Base-by-base conservation (phyloP, 2,329 filamentous ascomycete species). In the Ophiostoma sp. region DNA sequence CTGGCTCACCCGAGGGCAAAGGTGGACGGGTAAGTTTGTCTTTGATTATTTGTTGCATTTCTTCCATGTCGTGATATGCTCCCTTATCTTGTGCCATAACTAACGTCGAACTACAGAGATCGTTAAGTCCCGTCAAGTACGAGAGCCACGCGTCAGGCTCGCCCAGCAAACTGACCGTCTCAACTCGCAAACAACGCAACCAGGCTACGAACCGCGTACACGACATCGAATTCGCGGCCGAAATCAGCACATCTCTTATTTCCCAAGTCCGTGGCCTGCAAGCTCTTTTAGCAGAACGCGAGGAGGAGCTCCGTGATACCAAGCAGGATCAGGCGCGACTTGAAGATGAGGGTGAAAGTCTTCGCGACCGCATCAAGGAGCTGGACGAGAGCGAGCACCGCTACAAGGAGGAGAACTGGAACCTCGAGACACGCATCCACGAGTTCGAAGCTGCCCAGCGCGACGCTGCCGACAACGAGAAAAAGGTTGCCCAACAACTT, bases 331-430 rank as follows among this genome's bases (percentile, higher is more conserved):
- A 92, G 78, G 91, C 92, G 6, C 89, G 90, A 75, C 86, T 98
- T 48, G 95, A 98, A 81, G 88, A 93, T 45, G 95, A 98, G 77
- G 88, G 91, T 0, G 92, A 97, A 80, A 89, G 88, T 2, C 89
- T 97, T 76, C 88, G 92, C 71, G 93, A 97, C 80, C 90, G 94
- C 45, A 85, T 98, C 76, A 92, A 93, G 79, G 88, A 89, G 7
- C 85, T 98, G 55, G 95, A 98, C 78, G 96, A 99, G 82, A 97
- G 93, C 80, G 96, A 99, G 81, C 92, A 97, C 79, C 91, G 93
- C 70, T 97, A 97, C 84, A 98, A 98, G 83, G 96, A 99, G 79
- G 96, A 98, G 82, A 99, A 98, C 81, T 99, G 96, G 96, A 95
- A 93, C 76, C 87, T 99, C 50, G 96, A 99, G 82, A 97, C 95